A percentile compares a stretch with the other conserved stretches of the same genome.
These are phyloP conservation scores for Aspergillus pseudoglaucus DNA, from an alignment of 2,329 filamentous ascomycete genomes.

Conservation along the genomic window DNA sequence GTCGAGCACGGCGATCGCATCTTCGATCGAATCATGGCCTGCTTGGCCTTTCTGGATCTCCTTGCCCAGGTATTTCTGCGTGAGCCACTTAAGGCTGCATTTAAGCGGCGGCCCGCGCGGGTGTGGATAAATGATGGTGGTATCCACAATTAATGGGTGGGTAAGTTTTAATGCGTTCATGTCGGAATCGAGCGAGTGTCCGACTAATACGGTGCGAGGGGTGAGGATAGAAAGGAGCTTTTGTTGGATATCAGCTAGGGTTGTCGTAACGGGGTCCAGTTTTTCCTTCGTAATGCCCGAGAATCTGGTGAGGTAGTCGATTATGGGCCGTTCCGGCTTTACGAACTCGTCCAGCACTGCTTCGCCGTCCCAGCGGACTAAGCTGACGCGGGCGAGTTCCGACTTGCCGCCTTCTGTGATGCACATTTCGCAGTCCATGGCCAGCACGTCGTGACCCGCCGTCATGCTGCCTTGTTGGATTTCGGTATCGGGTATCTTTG, in stretches of 20 bases:
- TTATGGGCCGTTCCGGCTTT: slow-evolving; percentile 80
- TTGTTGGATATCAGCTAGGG: slow-evolving; percentile 72
- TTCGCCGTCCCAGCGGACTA: slow-evolving; percentile 78
- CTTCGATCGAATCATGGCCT: slow-evolving; percentile 89
- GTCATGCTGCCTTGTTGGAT: slow-evolving; percentile 78
- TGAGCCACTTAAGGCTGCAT: slow-evolving; percentile 81
- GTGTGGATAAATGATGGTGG: slow-evolving; percentile 82
- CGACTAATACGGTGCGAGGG: slow-evolving; percentile 40
- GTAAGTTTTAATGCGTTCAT: slow-evolving; percentile 76
- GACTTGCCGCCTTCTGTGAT: slow-evolving; percentile 72
- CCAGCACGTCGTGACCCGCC: slow-evolving; percentile 69
- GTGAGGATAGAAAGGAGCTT: slow-evolving; percentile 64
- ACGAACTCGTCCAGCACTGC: slow-evolving; percentile 84
- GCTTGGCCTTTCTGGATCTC: slow-evolving; percentile 77
- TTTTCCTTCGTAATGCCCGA: slow-evolving; percentile 88
- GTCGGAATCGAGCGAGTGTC: slow-evolving; percentile 45
- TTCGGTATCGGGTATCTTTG: slow-evolving; percentile 59
- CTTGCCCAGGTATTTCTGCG: slow-evolving; percentile 74
- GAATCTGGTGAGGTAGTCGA: slow-evolving; percentile 82
- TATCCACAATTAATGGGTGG: slow-evolving; percentile 92
- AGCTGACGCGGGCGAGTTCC: slow-evolving; percentile 80
- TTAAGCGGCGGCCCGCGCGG: slow-evolving; percentile 84
- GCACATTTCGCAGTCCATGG: slow-evolving; percentile 97
- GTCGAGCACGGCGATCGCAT: slow-evolving; percentile 84
- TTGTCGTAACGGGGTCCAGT: slow-evolving; percentile 77